These are phyloP conservation scores for Ceriops decandra DNA, from an alignment of 345 rosid genomes.

Conservation along the genomic window DNA sequence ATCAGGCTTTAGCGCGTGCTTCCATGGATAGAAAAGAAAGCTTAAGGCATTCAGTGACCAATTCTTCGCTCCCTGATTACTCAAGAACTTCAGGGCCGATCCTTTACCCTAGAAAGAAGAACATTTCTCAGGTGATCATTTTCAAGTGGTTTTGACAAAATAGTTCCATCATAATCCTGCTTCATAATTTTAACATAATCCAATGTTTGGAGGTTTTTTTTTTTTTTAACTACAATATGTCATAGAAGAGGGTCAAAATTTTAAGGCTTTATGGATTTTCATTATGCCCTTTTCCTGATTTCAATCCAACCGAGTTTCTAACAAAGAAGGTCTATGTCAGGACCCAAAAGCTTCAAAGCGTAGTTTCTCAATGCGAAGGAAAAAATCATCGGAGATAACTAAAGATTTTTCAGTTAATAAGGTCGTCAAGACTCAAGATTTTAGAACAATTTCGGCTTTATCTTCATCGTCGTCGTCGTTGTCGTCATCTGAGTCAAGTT, in stretches of 20 bases:
- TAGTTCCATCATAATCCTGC: too few relatives aligned
- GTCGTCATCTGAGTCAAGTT: background rate
- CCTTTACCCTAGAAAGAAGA: conserved; percentile 17
- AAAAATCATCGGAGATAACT: conserved; percentile 4
- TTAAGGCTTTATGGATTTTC: background rate
- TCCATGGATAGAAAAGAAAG: background rate
- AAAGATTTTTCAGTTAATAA: background rate
- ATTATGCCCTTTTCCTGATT: background rate
- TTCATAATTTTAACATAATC: too few relatives aligned
- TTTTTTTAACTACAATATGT: too few relatives aligned
- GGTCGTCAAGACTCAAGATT: background rate
- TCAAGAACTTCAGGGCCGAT: background rate
- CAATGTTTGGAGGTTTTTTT: too few relatives aligned
- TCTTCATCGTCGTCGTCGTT: background rate
- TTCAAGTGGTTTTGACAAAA: too few relatives aligned
- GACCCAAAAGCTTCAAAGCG: conserved; percentile 17
- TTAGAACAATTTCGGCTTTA: background rate
- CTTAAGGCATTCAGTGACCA: background rate
- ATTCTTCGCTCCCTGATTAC: background rate
- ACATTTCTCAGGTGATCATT: conserved; percentile 29
- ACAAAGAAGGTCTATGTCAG: conserved; percentile 12
- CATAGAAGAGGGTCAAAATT: background rate
- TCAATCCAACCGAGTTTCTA: conserved; percentile 29
- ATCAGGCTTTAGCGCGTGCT: background rate
- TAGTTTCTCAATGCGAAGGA: background rate